phyloP scores from a whole-genome alignment of 352 stramenopile genomes.

The Sclerospora graminicola region DNA sequence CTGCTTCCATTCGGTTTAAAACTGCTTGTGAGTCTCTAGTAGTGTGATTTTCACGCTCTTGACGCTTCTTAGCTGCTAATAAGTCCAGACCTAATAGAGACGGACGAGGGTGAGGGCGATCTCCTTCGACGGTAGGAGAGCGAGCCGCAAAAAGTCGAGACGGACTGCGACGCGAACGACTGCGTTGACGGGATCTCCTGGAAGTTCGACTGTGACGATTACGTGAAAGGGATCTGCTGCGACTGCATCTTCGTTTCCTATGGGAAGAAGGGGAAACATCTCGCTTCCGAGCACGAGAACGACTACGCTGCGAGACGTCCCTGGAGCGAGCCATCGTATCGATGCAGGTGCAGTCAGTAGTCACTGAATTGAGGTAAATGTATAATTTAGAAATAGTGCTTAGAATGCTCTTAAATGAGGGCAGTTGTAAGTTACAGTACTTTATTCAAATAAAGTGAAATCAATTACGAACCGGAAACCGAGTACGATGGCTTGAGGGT shows the following conservation, averaged over 20 bases:
- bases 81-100: conserved; percentile 55
- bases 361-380: too few species aligned
- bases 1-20: not conserved
- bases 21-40: not conserved
- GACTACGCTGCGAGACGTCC: conserved; percentile 11
- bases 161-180: conserved; percentile 7
- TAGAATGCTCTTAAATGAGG: too few species aligned
- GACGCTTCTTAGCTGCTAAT: conserved; percentile 50
- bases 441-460: too few species aligned
- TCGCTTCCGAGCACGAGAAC: conserved; percentile 11
- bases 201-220: conserved; percentile 12
- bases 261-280: conserved; percentile 1
- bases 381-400: too few species aligned
- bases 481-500: conserved; percentile 56
- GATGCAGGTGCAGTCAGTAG: too few species aligned
- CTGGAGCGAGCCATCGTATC: conserved; percentile 15
- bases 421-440: too few species aligned
- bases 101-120: conserved; percentile 4
- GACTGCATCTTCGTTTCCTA: conserved; percentile 17
- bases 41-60: conserved; percentile 17
- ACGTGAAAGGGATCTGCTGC: not conserved
- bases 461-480: too few species aligned
- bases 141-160: conserved; percentile 6
- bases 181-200: conserved; percentile 1
- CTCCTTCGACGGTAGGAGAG: conserved; percentile 2